Evolutionary conservation across 2,329 filamentous ascomycete species (phyloP), one percentile per base, ranked within the genome.

Genomic region (Coleophoma eucalyptorum): DNA sequence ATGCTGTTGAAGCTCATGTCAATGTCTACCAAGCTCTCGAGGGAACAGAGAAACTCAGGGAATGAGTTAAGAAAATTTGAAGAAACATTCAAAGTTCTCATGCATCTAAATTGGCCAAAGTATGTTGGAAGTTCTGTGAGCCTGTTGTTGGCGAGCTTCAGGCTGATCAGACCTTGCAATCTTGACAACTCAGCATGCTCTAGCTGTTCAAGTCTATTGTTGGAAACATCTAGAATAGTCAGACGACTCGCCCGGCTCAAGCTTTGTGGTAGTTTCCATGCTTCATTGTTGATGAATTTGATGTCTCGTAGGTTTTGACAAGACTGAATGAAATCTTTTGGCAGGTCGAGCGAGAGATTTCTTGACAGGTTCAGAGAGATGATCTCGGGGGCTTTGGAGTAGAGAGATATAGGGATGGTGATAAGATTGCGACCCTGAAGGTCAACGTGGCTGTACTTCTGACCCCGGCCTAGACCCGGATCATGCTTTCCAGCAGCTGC

Each of bases 1-100:
- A 99, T 96, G 38, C 86, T 82, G 66, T 99, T 99, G 79, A 99
- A 99, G 67, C 93, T 97, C 65, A 99, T 83, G 63, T 99, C 94
- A 38, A 99, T 80, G 65, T 99, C 93, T 12, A 96, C 89, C 43
- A 99, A 72, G 41, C 87, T 91, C 57, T 83, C 83, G 18, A 99
- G 73, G 20, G 90, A 80, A 68, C 90, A 93, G 19, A 99, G 75
- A 61, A 96, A 95, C 19, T 86, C 77, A 0, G 94, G 94, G 56
- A 99, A 96, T 38, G 81, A 81, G 50, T 87, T 86, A 49, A 99
- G 78, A 54, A 89, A 92, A 68, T 99, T 99, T 1, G 94, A 99
- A 1, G 93, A 96, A 45, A 99, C 77, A 63, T 96, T 97, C 52
- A 99, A 73, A 56, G 84, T 93, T 55, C 94, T 81, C 54, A 99